phyloP scores from a whole-genome alignment of 805 yeast genomes.

The Yarrowia sp. region DNA sequence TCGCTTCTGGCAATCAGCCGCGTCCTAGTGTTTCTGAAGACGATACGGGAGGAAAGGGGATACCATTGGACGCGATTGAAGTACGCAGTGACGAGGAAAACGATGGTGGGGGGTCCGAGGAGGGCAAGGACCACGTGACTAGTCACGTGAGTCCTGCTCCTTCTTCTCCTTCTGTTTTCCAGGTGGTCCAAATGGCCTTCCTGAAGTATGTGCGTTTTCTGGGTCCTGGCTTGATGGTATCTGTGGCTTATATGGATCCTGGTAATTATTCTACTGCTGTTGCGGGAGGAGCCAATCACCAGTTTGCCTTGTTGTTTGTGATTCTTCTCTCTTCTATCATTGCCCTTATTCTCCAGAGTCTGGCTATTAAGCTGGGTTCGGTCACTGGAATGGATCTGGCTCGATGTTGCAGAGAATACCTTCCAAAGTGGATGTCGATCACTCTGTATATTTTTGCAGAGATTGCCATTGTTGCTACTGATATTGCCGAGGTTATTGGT shows the following conservation, averaged over 20 bases:
- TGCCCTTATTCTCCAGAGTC: conserved; percentile 81
- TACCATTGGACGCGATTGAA: neutral
- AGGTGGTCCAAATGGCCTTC: neutral
- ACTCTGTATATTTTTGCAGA: conserved; percentile 77
- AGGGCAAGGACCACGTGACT: neutral
- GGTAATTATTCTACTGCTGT: conserved; percentile 96
- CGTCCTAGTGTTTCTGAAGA: neutral
- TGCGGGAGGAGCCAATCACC: conserved; percentile 85
- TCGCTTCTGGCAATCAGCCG: neutral
- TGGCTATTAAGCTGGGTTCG: conserved; percentile 86
- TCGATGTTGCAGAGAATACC: conserved; percentile 73
- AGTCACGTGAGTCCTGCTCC: neutral
- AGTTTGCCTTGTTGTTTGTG: conserved; percentile 74
- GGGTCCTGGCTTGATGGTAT: conserved; percentile 96
- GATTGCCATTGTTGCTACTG: conserved; percentile 90
- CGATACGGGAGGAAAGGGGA: neutral
- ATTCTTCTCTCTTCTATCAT: conserved; percentile 75
- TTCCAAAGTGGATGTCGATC: conserved; percentile 52
- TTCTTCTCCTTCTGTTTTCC: neutral
- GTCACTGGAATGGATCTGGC: conserved; percentile 94
- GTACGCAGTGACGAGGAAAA: neutral
- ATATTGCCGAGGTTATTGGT: conserved; percentile 96
- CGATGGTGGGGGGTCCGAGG: neutral
- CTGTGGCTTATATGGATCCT: conserved; percentile 96
- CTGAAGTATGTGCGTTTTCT: conserved; percentile 57